Evolutionary conservation across 2,329 filamentous ascomycete species (phyloP).

Genomic region (Colletotrichum incanum): DNA sequence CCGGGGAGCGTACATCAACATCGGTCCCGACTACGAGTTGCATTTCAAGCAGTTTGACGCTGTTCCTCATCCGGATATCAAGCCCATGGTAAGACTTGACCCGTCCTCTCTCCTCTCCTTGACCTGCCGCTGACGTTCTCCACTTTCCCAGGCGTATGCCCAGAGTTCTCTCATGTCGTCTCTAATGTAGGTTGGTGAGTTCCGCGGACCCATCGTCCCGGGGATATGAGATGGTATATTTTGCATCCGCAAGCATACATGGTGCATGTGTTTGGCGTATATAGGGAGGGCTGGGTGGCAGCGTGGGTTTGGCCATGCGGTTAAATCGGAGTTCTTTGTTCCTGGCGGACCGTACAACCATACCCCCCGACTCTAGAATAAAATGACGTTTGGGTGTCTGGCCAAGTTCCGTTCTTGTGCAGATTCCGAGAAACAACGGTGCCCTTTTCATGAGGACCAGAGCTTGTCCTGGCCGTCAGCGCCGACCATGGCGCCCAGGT

Average conservation of each 20-base stretch:
- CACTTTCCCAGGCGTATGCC: constrained; percentile 78
- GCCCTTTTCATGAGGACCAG: constrained; percentile 59
- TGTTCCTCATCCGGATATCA: constrained; percentile 95
- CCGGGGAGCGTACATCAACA: constrained; percentile 98
- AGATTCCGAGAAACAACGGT: constrained; percentile 8
- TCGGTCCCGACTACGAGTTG: constrained; percentile 92
- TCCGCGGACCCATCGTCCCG: constrained; percentile 8
- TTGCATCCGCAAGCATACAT: constrained; percentile 43
- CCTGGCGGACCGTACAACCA: constrained; percentile 31
- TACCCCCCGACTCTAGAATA: constrained; percentile 39
- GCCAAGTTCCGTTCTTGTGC: neutral
- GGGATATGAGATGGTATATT: constrained; percentile 27
- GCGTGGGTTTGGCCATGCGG: constrained; percentile 40
- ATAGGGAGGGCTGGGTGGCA: constrained; percentile 36
- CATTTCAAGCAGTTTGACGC: constrained; percentile 95
- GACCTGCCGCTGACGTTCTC: constrained; percentile 48
- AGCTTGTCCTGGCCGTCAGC: constrained; percentile 62
- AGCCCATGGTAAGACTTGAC: constrained; percentile 80
- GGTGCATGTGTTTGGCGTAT: constrained; percentile 41
- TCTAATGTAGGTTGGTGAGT: constrained; percentile 71
- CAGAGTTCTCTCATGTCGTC: constrained; percentile 85
- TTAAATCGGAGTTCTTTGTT: constrained; percentile 43
- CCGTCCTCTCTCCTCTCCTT: constrained; percentile 13
- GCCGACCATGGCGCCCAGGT: constrained; percentile 74
- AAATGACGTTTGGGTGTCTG: constrained; percentile 38